These are phyloP conservation scores for Xylariaceae sp. DNA, from an alignment of 2,329 filamentous ascomycete genomes.

Conservation along the genomic window DNA sequence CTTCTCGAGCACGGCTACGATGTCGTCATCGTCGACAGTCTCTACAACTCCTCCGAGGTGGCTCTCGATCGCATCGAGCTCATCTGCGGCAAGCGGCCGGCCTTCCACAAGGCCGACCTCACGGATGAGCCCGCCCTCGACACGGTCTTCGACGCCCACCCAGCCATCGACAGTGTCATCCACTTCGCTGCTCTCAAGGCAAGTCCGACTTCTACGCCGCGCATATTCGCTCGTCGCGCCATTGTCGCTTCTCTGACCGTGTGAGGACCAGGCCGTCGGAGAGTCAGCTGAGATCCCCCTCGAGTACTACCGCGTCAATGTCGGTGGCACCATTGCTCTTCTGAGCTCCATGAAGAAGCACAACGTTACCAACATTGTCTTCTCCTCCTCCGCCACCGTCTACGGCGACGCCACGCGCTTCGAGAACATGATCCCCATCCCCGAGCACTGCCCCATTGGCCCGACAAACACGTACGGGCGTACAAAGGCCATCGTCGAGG, in stretches of 20 bases:
- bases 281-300: conserved; percentile 92
- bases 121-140: conserved; percentile 82
- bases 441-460: conserved; percentile 91
- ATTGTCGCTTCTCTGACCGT: conserved; percentile 14
- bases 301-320: conserved; percentile 98
- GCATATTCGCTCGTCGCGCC: neutral
- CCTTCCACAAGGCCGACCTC: conserved; percentile 83
- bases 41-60: conserved; percentile 94
- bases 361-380: conserved; percentile 95
- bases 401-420: conserved; percentile 97
- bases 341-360: conserved; percentile 83
- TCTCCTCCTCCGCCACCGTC: conserved; percentile 96
- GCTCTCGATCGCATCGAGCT: conserved; percentile 93
- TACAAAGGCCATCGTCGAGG: conserved; percentile 91
- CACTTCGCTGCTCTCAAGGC: conserved; percentile 98
- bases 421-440: conserved; percentile 98
- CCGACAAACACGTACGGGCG: conserved; percentile 97
- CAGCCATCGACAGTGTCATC: conserved; percentile 95
- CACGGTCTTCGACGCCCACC: conserved; percentile 82
- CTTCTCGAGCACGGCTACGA: conserved; percentile 94
- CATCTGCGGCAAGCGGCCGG: conserved; percentile 81
- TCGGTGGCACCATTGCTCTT: conserved; percentile 85
- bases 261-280: conserved; percentile 72
- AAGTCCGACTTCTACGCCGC: conserved; percentile 24
- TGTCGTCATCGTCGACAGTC: conserved; percentile 92